Evolutionary conservation across 2,329 filamentous ascomycete species (phyloP).

Genomic region (Apiospora saccharicola): DNA sequence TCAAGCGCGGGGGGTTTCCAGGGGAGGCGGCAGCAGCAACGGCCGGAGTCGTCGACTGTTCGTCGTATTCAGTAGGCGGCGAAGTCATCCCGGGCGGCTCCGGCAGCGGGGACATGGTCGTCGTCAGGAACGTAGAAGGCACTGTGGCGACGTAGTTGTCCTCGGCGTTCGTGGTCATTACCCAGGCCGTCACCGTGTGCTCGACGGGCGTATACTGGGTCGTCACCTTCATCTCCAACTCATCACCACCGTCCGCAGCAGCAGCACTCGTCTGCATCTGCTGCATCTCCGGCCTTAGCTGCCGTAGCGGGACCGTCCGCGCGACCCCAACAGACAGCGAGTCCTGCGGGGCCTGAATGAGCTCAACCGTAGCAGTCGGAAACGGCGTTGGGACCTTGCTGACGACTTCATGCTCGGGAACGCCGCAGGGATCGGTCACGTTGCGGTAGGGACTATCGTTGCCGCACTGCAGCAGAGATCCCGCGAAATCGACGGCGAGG

Average conservation of each 20-base stretch:
- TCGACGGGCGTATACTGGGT: background rate
- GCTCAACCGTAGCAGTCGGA: conserved; percentile 21
- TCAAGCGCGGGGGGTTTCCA: no score
- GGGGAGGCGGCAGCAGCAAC: background rate
- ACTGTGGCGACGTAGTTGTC: background rate
- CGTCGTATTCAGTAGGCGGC: background rate
- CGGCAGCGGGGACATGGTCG: background rate
- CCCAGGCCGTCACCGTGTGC: background rate
- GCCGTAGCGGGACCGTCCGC: conserved; percentile 14
- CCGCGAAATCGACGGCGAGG: conserved; percentile 25
- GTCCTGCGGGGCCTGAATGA: conserved; percentile 17
- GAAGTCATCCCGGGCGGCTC: no score
- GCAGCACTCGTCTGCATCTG: background rate
- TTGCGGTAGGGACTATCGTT: background rate
- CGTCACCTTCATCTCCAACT: no score
- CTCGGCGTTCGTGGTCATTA: background rate
- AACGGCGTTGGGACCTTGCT: conserved; percentile 22
- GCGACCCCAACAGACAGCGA: conserved; percentile 26
- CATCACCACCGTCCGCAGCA: background rate
- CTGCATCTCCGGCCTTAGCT: conserved; percentile 14
- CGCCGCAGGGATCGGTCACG: background rate
- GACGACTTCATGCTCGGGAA: background rate
- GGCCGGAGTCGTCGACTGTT: background rate
- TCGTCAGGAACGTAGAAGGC: background rate
- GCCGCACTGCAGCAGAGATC: conserved; percentile 6